Evolutionary conservation across 164 flowering plant species (phyloP), one percentile per base, ranked within the genome.

Genomic region (Aristolochia californica): DNA sequence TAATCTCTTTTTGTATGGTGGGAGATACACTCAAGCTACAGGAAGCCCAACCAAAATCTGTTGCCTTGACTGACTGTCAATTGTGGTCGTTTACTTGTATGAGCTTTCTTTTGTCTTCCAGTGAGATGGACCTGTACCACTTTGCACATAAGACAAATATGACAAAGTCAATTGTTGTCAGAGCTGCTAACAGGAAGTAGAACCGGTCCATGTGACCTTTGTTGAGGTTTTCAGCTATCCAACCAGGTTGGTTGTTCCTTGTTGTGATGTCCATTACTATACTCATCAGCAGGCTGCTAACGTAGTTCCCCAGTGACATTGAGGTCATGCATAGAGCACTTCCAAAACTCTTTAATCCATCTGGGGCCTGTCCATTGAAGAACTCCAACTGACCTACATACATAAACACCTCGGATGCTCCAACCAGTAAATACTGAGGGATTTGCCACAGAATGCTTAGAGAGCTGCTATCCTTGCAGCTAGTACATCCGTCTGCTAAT

Each of bases 261-360:
- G 81, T 72, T 0, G 97, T 85, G 48, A 91, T 74, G 67, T 85
- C 73, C 91, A 84, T 85, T 9, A 91, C 89, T 45, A 88, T 67
- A 13, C 76, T 76, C 48, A 87, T 88, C 0, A 91, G 63, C 70
- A 91, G 68, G 76, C 83, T 84, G 45, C 97, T 88, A 18, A 83
- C 87, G 38, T 81, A 90, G 68, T 90, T 91, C 50, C 97, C 96
- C 0, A 91, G 74, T 5, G 96, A 91, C 55, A 88, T 88, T 4
- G 98, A 91, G 15, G 91, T 83, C 91, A 86, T 88, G 68, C 91
- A 84, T 24, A 91, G 91, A 13, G 96, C 95, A 62, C 96, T 88
- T 12, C 96, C 98, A 18, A 91, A 88, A 70, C 96, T 87, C 72
- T 88, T 91, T 16, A 91, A 72, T 18, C 89, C 88, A 52, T 88